Percentiles rank a stretch among this genome's conserved stretches.
Conservation (phyloP, 2,329 filamentous ascomycete species). For the Xylaria digitata region DNA sequence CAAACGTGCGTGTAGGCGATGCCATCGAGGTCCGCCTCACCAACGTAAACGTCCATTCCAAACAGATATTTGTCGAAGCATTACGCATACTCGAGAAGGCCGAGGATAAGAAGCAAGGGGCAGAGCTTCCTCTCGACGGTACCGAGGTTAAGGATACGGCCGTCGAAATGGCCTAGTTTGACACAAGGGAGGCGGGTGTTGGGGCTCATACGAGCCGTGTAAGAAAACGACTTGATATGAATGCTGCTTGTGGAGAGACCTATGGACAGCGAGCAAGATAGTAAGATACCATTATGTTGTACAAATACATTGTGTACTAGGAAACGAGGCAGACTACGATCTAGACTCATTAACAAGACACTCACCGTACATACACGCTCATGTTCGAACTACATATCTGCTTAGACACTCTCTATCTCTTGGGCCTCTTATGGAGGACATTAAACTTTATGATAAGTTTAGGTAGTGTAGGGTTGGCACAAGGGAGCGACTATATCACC, state of each 20-base stretch:
- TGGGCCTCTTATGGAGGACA: neutral
- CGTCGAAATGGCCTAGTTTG: slow-evolving; percentile 1
- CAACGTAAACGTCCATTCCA: slow-evolving; percentile 64
- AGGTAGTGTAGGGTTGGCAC: too few relatives aligned
- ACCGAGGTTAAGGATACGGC: neutral
- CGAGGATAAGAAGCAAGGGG: neutral
- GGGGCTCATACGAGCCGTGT: neutral
- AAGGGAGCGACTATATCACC: too few relatives aligned
- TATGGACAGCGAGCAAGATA: neutral
- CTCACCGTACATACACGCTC: neutral
- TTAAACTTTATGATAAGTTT: neutral
- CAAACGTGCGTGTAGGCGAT: slow-evolving; percentile 62
- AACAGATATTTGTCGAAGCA: slow-evolving; percentile 60
- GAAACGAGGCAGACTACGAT: neutral
- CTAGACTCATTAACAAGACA: neutral
- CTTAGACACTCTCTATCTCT: neutral
- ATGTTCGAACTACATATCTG: neutral
- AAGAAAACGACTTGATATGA: neutral
- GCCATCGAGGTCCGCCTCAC: slow-evolving; percentile 66
- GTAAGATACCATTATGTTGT: slow-evolving; percentile 10
- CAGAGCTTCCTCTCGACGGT: slow-evolving; percentile 2
- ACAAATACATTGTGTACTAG: slow-evolving; percentile 8
- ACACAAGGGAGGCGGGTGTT: neutral
- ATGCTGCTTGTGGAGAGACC: neutral
- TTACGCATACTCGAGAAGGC: slow-evolving; percentile 48